Evolutionary conservation across 805 yeast genomes (phyloP).

Genomic region (Metschnikowia continentalis): DNA sequence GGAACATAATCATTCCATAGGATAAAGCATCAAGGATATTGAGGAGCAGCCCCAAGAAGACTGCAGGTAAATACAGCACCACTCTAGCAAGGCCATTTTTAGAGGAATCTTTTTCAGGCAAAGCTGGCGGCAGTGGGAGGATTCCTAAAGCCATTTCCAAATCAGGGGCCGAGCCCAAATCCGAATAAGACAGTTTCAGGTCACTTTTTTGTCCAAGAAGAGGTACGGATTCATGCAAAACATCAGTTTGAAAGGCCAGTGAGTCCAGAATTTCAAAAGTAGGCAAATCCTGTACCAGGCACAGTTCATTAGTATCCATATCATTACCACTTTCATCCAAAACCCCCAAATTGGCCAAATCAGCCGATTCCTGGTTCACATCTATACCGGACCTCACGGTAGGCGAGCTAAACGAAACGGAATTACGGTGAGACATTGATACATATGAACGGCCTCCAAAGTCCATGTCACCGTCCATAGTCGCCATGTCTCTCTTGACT

Average conservation of each 20-base stretch:
- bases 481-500: neutral
- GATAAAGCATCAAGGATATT: constrained; percentile 91
- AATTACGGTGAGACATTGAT: constrained; percentile 26
- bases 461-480: constrained; percentile 17
- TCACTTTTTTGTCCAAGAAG: neutral
- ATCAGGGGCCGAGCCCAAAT: constrained; percentile 1
- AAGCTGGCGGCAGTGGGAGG: constrained; percentile 6
- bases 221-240: neutral
- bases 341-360: constrained; percentile 54
- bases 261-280: constrained; percentile 4
- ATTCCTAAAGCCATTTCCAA: constrained; percentile 8
- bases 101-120: constrained; percentile 1
- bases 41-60: constrained; percentile 74
- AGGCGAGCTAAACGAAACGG: constrained; percentile 33
- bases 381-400: constrained; percentile 45
- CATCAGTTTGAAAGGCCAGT: neutral
- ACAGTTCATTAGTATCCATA: constrained; percentile 9
- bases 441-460: constrained; percentile 40
- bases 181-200: constrained; percentile 3
- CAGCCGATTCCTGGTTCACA: constrained; percentile 55
- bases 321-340: constrained; percentile 26
- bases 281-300: constrained; percentile 8
- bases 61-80: constrained; percentile 64
- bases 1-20: constrained; percentile 97
- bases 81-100: constrained; percentile 31